Evolutionary conservation across 2,329 filamentous ascomycete genomes (phyloP).

Genomic region (Neofusicoccum umdonicola): DNA sequence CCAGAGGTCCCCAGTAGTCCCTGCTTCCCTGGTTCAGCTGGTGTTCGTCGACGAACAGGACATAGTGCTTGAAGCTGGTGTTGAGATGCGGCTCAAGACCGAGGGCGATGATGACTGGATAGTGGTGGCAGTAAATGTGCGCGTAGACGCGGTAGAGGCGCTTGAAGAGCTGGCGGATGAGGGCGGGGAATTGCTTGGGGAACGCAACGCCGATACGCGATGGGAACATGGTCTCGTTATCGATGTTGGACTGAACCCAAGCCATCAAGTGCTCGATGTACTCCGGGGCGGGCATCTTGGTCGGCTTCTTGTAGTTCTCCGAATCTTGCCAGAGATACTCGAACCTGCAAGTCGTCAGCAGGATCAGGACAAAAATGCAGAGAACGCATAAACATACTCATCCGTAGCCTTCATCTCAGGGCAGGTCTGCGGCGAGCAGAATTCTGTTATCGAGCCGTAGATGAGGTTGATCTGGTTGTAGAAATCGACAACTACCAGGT

Average conservation of each 20-base stretch:
- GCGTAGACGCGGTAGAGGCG: slow-evolving; percentile 97
- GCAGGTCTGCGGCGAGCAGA: slow-evolving; percentile 95
- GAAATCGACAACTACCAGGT: slow-evolving; percentile 89
- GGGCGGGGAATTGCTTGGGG: slow-evolving; percentile 82
- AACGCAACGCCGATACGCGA: slow-evolving; percentile 93
- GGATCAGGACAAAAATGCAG: not conserved
- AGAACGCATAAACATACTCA: slow-evolving; percentile 60
- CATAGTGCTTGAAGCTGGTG: slow-evolving; percentile 99
- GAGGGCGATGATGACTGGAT: slow-evolving; percentile 91
- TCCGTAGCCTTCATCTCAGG: slow-evolving; percentile 99
- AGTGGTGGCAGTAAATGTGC: slow-evolving; percentile 97
- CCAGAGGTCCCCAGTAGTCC: slow-evolving; percentile 95
- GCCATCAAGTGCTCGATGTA: slow-evolving; percentile 98
- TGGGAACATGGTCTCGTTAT: slow-evolving; percentile 94
- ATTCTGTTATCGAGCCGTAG: slow-evolving; percentile 98
- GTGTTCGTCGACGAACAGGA: slow-evolving; percentile 97
- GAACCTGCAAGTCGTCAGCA: slow-evolving; percentile 58
- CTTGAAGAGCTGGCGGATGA: slow-evolving; percentile 99
- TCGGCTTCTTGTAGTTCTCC: slow-evolving; percentile 90
- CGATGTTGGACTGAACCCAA: slow-evolving; percentile 93
- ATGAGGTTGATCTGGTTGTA: slow-evolving; percentile 99
- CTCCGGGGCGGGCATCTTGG: slow-evolving; percentile 94
- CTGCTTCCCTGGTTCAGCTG: slow-evolving; percentile 79
- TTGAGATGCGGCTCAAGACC: slow-evolving; percentile 96
- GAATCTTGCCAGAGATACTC: slow-evolving; percentile 99